Evolutionary conservation across 202 grass and related monocot genomes (phyloP), one percentile per base, ranked within the genome.

Genomic region (Alloteropsis angusta): DNA sequence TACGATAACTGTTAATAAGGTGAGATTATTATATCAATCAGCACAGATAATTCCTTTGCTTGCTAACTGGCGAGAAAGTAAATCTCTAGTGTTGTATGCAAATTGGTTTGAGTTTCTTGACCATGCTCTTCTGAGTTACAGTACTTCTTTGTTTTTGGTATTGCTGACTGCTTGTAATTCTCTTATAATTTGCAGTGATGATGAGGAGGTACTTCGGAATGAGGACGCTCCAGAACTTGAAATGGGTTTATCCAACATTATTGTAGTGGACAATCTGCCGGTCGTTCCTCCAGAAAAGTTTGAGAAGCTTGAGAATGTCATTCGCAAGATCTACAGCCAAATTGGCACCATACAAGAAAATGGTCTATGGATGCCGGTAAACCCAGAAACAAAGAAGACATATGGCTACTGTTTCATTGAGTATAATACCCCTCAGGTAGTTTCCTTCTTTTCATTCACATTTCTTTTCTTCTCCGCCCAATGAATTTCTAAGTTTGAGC

Each of bases 341-440:
- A 87, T 88, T 75, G 93, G 93, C 4, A 62, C 43, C 34, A 91
- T 97, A 71, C 93, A 85, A 77, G 90, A 97, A 84, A 89, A 74
- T 38, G 93, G 93, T 22, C 72, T 97, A 65, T 91, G 88, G 90
- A 97, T 97, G 86, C 93, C 93, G 5, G 71, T 93, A 23, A 81
- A 93, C 72, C 75, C 79, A 39, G 88, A 93, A 12, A 91, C 90
- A 38, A 78, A 91, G 43, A 97, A 88, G 82, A 91, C 88, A 13
- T 78, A 87, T 3, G 93, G 93, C 1, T 97, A 93, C 79, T 91
- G 93, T 85, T 93, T 97, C 78, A 79, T 97, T 19, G 93, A 93
- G 49, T 97, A 88, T 53, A 86, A 84, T 67, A 97, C 88, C 5
- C 81, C 88, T 21, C 88, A 97, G 90, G 90, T 97, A 76, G 23